phyloP scores from a whole-genome alignment of 116 monocot genomes.

The Posidonia oceanica region DNA sequence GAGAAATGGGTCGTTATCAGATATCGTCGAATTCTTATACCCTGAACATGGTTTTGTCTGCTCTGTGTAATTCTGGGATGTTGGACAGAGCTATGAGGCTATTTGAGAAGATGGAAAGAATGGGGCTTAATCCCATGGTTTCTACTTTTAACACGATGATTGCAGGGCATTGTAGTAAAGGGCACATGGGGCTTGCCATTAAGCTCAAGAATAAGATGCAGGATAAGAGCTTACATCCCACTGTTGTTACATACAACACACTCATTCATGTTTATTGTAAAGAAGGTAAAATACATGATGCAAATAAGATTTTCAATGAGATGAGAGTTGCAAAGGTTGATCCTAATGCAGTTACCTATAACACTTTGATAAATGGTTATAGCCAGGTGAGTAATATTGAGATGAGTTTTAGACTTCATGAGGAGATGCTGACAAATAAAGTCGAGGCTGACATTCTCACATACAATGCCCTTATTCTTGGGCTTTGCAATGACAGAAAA shows the following conservation, averaged over 20 bases:
- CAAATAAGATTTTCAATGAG: constrained; percentile 55
- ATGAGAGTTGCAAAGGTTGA: constrained; percentile 35
- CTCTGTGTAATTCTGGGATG: constrained; percentile 37
- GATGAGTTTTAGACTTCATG: constrained; percentile 51
- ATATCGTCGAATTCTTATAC: constrained; percentile 79
- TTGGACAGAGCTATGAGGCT: constrained; percentile 55
- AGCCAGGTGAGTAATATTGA: constrained; percentile 28
- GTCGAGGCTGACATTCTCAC: constrained; percentile 56
- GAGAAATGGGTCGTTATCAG: constrained; percentile 53
- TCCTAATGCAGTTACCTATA: constrained; percentile 58
- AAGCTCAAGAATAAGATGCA: constrained; percentile 52
- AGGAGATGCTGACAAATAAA: constrained; percentile 59
- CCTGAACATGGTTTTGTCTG: constrained; percentile 65
- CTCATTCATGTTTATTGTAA: constrained; percentile 71
- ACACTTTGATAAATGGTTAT: constrained; percentile 71
- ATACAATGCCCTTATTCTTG: constrained; percentile 68
- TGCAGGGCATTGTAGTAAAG: constrained; percentile 52
- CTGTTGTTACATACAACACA: constrained; percentile 62
- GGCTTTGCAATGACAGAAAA: constrained; percentile 87
- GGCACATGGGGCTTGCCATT: constrained; percentile 27
- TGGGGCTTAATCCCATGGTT: constrained; percentile 42
- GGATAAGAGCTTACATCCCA: constrained; percentile 41
- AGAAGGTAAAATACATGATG: constrained; percentile 63
- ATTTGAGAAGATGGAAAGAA: constrained; percentile 56
- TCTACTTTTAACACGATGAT: constrained; percentile 67